Conservation (phyloP, 2,329 filamentous ascomycete species). For the Alternaria hordeiaustralica region DNA sequence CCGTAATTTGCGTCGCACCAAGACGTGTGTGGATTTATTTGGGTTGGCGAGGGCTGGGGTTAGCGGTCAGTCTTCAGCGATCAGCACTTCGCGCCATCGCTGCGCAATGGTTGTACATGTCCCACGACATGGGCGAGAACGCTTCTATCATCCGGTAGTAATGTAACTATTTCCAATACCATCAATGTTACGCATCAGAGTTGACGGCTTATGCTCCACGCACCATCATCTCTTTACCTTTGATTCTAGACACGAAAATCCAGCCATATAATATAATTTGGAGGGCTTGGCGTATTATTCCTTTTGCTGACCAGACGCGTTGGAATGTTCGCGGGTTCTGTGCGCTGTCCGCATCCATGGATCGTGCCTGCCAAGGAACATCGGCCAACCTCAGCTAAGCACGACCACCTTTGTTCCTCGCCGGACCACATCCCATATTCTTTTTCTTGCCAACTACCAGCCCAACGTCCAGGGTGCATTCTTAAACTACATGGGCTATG, state of each 20-base stretch:
- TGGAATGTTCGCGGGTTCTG: background rate
- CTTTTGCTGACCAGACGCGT: background rate
- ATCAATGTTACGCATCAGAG: background rate
- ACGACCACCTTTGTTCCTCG: slow-evolving; percentile 17
- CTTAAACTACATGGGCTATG: slow-evolving; percentile 34
- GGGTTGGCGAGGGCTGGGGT: slow-evolving; percentile 20
- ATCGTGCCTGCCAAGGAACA: slow-evolving; percentile 13
- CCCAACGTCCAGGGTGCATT: background rate
- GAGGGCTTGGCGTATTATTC: background rate
- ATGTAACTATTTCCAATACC: background rate
- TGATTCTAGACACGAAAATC: background rate
- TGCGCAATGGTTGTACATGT: slow-evolving; percentile 11
- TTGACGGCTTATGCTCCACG: background rate
- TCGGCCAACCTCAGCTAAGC: slow-evolving; percentile 5
- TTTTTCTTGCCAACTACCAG: slow-evolving; percentile 1
- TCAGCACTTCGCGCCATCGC: slow-evolving; percentile 6
- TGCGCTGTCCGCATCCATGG: background rate
- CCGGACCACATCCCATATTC: slow-evolving; percentile 3
- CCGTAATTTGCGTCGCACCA: slow-evolving; percentile 8
- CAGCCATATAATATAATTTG: background rate
- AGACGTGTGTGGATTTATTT: slow-evolving; percentile 11
- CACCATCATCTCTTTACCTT: background rate
- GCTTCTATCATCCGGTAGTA: background rate
- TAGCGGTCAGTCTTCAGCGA: slow-evolving; percentile 19
- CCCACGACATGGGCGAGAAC: background rate